phyloP scores from a whole-genome alignment of 495 filamentous ascomycete species.

The Diplogelasinospora grovesii region DNA sequence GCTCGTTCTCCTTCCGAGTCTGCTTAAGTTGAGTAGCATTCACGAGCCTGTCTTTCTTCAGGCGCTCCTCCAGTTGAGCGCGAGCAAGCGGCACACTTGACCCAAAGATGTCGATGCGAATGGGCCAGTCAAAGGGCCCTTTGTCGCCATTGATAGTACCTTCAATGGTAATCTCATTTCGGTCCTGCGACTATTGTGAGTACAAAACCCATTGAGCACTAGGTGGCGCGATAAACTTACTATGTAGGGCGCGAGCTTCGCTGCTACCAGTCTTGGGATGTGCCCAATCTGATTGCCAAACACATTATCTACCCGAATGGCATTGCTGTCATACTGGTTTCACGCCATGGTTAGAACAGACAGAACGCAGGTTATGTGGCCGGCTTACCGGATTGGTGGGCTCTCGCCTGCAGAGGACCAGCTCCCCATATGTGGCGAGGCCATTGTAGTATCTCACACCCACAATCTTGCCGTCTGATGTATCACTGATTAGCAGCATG shows the following conservation, averaged over 20 bases:
- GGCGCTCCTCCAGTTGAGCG: conserved; percentile 46
- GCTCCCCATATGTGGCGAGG: conserved; percentile 62
- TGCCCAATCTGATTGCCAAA: conserved; percentile 74
- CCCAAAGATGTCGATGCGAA: conserved; percentile 61
- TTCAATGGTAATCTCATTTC: conserved; percentile 52
- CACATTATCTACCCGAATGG: conserved; percentile 77
- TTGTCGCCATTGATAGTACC: conserved; percentile 53
- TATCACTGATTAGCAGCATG: background rate
- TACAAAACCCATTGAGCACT: background rate
- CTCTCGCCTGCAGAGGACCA: conserved; percentile 61
- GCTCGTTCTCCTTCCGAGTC: conserved; percentile 45
- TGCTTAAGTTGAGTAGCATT: conserved; percentile 41
- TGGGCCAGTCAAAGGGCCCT: conserved; percentile 60
- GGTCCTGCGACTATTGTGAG: conserved; percentile 15
- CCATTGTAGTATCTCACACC: conserved; percentile 76
- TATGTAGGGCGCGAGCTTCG: conserved; percentile 68
- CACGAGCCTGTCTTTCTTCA: conserved; percentile 55
- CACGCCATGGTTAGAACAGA: conserved; percentile 4
- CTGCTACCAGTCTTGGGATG: conserved; percentile 57
- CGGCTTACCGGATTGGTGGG: conserved; percentile 49
- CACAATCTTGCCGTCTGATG: conserved; percentile 61
- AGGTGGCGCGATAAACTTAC: conserved; percentile 13
- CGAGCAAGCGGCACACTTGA: conserved; percentile 47
- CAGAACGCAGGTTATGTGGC: too few relatives aligned
- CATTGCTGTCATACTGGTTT: conserved; percentile 61